A percentile compares a stretch with the other conserved stretches of the same genome.
These are phyloP conservation scores for Pezicula carpinea DNA, from an alignment of 2,329 filamentous ascomycete genomes.

Conservation along the genomic window DNA sequence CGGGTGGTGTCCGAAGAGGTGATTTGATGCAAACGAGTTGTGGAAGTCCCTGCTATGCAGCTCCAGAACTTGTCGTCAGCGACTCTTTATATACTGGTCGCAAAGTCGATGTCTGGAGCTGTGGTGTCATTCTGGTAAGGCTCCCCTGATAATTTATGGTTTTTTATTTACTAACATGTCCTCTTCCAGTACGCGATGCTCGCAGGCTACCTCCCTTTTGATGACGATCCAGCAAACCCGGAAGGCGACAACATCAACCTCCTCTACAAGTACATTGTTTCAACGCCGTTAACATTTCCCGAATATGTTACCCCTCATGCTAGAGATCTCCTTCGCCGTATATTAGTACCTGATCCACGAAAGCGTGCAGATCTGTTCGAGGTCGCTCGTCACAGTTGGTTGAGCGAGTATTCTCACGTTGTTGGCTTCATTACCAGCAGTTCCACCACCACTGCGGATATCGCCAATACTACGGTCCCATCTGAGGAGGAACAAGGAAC, in stretches of 20 bases:
- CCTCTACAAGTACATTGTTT: slow-evolving; percentile 98
- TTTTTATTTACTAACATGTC: slow-evolving; percentile 16
- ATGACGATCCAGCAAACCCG: slow-evolving; percentile 96
- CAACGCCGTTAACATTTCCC: slow-evolving; percentile 92
- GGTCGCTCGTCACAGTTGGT: slow-evolving; percentile 95
- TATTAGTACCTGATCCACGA: slow-evolving; percentile 89
- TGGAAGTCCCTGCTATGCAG: slow-evolving; percentile 95
- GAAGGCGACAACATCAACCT: slow-evolving; percentile 99
- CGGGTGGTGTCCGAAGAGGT: slow-evolving; percentile 74
- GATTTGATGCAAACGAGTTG: slow-evolving; percentile 99
- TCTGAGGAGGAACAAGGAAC: slow-evolving; percentile 50
- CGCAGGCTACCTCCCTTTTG: slow-evolving; percentile 93
- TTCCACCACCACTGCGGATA: slow-evolving; percentile 81
- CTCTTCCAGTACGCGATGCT: slow-evolving; percentile 89
- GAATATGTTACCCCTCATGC: slow-evolving; percentile 98
- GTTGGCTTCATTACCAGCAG: slow-evolving; percentile 96
- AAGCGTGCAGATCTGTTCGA: slow-evolving; percentile 96
- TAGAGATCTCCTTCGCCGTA: slow-evolving; percentile 83
- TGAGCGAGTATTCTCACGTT: slow-evolving; percentile 94
- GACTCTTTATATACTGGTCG: slow-evolving; percentile 95
- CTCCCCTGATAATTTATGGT: slow-evolving; percentile 1
- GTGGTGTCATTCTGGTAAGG: slow-evolving; percentile 93
- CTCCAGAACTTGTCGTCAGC: slow-evolving; percentile 93
- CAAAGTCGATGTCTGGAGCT: slow-evolving; percentile 99
- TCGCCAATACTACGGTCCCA: slow-evolving; percentile 71